Evolutionary conservation across 2,329 filamentous ascomycete genomes (phyloP).

Genomic region (Hypoxylon sp.): DNA sequence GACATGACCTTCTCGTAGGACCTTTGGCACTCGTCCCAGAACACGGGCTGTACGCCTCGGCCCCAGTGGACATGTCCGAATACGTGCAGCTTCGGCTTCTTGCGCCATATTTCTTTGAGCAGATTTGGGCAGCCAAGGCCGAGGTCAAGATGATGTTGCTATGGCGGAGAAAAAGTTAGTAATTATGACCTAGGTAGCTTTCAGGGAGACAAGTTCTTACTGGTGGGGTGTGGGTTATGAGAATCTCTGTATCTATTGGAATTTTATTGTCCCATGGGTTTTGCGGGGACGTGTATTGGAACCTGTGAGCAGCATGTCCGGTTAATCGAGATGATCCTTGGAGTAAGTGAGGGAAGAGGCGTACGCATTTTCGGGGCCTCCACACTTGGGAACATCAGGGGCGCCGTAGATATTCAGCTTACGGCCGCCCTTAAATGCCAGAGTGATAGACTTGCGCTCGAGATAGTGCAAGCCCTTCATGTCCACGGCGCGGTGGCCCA

Average conservation of each 20-base stretch:
- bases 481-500: slow-evolving; percentile 62
- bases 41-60: slow-evolving; percentile 72
- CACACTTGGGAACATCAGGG: slow-evolving; percentile 79
- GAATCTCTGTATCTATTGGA: slow-evolving; percentile 75
- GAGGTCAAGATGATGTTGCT: slow-evolving; percentile 73
- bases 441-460: slow-evolving; percentile 69
- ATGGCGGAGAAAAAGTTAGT: slow-evolving; percentile 2
- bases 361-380: slow-evolving; percentile 71
- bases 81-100: slow-evolving; percentile 77
- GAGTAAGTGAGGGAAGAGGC: slow-evolving; percentile 13
- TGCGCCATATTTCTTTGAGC: slow-evolving; percentile 75
- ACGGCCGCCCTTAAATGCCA: slow-evolving; percentile 68
- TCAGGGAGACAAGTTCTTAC: slow-evolving; percentile 46
- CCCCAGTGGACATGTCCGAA: slow-evolving; percentile 87
- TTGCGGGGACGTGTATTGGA: slow-evolving; percentile 72
- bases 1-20: slow-evolving; percentile 73
- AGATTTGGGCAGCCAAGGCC: slow-evolving; percentile 75
- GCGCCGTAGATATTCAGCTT: slow-evolving; percentile 79
- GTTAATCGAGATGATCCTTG: background rate
- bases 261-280: slow-evolving; percentile 78
- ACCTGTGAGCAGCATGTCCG: slow-evolving; percentile 53
- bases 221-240: slow-evolving; percentile 84
- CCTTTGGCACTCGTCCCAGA: slow-evolving; percentile 77
- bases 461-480: slow-evolving; percentile 78
- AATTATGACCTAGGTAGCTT: background rate